These are phyloP conservation scores for Leptomonas pyrrhocoris DNA, from an alignment of 208 protist species.

Conservation along the genomic window DNA sequence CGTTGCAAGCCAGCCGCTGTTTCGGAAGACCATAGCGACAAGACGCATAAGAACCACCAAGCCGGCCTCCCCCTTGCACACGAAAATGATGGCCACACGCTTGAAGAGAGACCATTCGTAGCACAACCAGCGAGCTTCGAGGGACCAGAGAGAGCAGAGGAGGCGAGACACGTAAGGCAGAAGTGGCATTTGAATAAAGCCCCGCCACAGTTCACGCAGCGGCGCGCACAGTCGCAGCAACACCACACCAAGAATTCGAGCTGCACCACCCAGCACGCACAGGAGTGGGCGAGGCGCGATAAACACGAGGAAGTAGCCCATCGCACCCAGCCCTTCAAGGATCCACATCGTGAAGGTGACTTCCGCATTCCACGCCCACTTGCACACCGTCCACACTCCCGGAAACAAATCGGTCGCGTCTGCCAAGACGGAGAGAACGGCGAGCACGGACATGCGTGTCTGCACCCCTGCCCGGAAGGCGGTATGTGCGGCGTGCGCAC, in stretches of 20 bases:
- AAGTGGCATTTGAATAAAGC: constrained; percentile 1
- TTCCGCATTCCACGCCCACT: constrained; percentile 58
- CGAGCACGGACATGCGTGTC: constrained; percentile 25
- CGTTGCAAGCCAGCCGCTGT: constrained; percentile 7
- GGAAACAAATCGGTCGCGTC: constrained; percentile 72
- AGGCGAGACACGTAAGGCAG: constrained; percentile 9
- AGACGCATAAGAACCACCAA: constrained; percentile 3
- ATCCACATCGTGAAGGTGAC: constrained; percentile 40
- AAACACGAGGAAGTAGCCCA: constrained; percentile 6
- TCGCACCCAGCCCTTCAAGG: neutral
- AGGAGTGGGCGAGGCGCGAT: neutral
- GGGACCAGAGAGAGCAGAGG: constrained; percentile 1
- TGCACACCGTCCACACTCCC: constrained; percentile 50
- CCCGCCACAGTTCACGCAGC: neutral
- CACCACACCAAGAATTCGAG: neutral
- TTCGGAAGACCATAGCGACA: neutral
- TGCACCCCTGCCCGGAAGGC: constrained; percentile 43
- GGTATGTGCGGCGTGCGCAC: constrained; percentile 4
- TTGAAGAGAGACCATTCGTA: constrained; percentile 37
- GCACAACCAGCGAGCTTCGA: constrained; percentile 33
- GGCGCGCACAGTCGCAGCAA: neutral
- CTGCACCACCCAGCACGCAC: neutral
- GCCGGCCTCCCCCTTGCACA: neutral
- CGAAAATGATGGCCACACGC: neutral
- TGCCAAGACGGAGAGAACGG: constrained; percentile 24